Conservation (phyloP, 306 rosid species). For the Inga oerstediana region DNA sequence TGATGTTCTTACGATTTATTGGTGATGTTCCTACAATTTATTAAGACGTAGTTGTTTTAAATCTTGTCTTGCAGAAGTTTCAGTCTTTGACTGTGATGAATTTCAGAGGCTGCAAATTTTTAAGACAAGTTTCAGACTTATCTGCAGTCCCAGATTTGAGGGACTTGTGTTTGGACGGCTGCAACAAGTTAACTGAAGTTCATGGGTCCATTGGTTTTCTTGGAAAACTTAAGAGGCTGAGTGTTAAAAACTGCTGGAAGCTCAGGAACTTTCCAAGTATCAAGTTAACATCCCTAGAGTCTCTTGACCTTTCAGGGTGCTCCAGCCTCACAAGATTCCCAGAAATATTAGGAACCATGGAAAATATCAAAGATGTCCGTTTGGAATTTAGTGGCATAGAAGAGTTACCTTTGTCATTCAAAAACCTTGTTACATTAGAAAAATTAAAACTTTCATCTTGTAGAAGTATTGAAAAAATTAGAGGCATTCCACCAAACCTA, state of each 20-base stretch:
- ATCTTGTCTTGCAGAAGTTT: background rate
- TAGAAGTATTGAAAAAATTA: background rate
- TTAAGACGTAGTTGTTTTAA: background rate
- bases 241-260: background rate
- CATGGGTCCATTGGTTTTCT: constrained; percentile 8
- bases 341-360: background rate
- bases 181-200: background rate
- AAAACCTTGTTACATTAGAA: background rate
- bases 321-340: background rate
- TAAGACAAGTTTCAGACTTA: background rate
- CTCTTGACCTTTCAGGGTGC: background rate
- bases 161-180: background rate
- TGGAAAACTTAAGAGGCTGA: background rate
- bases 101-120: background rate
- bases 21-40: background rate
- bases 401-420: background rate
- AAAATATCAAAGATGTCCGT: background rate
- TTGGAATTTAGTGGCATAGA: background rate
- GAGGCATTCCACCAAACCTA: background rate
- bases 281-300: background rate
- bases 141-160: background rate
- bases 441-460: background rate
- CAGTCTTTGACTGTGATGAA: background rate
- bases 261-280: background rate
- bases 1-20: background rate